Evolutionary conservation across 495 filamentous ascomycete species (phyloP).

Genomic region (Podospora appendiculata): DNA sequence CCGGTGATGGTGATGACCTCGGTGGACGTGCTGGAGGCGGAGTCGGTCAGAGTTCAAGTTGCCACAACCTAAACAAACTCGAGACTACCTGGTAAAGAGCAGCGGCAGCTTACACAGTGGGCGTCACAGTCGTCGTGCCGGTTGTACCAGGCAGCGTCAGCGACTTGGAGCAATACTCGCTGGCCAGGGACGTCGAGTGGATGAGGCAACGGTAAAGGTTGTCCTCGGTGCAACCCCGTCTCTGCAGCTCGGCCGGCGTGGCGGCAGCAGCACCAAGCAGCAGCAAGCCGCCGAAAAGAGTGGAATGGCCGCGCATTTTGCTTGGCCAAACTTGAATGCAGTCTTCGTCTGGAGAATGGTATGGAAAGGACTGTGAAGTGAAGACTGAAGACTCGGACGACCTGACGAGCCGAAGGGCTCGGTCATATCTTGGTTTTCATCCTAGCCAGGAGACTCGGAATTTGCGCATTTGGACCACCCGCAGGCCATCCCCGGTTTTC

Average conservation of each 20-base stretch:
- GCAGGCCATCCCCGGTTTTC: no score
- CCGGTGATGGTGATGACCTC: neutral
- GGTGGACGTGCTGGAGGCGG: neutral
- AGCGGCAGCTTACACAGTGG: neutral
- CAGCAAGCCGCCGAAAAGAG: neutral
- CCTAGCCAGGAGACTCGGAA: no score
- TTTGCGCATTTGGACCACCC: no score
- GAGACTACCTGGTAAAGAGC: no score
- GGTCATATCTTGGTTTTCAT: no score
- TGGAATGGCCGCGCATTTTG: neutral
- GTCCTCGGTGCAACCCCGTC: neutral
- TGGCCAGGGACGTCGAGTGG: neutral
- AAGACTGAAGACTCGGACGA: no score
- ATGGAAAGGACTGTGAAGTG: no score
- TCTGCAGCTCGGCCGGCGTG: neutral
- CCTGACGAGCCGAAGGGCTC: no score
- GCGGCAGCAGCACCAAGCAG: neutral
- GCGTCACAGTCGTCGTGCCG: neutral
- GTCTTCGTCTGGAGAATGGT: no score
- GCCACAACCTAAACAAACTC: no score
- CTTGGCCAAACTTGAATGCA: no score
- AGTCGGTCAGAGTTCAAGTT: neutral
- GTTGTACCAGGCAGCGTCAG: neutral
- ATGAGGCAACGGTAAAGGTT: neutral
- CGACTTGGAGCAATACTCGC: neutral